Base-by-base conservation (phyloP, 345 rosid genomes). In the Eucalyptus sp. region DNA sequence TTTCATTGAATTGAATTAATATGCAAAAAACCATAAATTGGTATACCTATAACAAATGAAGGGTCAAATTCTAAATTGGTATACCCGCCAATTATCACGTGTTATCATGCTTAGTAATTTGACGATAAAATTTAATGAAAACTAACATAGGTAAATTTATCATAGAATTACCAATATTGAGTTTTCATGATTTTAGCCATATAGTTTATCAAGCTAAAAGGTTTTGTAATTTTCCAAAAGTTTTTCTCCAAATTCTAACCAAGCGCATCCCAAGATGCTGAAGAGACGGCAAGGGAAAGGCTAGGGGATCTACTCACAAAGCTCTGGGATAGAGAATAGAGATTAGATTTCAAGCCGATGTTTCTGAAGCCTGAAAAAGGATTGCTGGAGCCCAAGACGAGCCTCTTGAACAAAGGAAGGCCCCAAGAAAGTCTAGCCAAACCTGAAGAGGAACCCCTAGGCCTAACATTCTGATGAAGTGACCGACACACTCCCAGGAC, bases 21-120 rank as follows among this genome's bases (percentile, higher is more conserved):
- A 18, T 0, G 13, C 6, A 0, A 58, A 24, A 24, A 56, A 51
- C 0, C 22, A 51, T 3, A 3, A 51, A 51, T 51, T 3, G 54
- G 0, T 51, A 51, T 0, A 51, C 4, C 8, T 51, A 17, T 51
- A 1, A 51, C 4, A 51, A 18, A 52, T 0, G 1, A 0, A 52
- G 0, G 0, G 4, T 52, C 0, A 17, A 52, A 17, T 52, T 52
- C 1, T 0, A 51, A 51, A 51, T 0, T 0, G 0, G 1, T 0
- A 51, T 0, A 51, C 0, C 4, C 1, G 0, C 2, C 1, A 51
- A 51, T 0, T 51, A 51, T 51, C 22, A 0, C 2, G 2, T 51
- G 22, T 51, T 16, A 51, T 51, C 54, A 51, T 0, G 22, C 0
- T 51, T 0, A 51, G 54, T 0, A 51, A 51, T 0, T 16, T 51